These are phyloP conservation scores for Sporothrix luriei DNA, from an alignment of 2,329 filamentous ascomycete species.

Conservation along the genomic window DNA sequence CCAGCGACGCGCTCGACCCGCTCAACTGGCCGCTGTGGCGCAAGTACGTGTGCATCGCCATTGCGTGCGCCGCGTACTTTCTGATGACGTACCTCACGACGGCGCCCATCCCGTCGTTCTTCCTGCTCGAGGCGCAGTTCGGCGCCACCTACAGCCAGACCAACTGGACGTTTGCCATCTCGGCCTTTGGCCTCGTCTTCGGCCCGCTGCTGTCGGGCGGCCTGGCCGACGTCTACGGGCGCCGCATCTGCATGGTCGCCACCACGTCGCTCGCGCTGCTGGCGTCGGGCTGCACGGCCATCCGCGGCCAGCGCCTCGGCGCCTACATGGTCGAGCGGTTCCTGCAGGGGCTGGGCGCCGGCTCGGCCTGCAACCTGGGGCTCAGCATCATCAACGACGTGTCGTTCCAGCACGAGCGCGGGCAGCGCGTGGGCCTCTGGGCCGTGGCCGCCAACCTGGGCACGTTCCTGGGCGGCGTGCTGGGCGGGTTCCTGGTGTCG, in stretches of 20 bases:
- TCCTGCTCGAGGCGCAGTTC: conserved; percentile 52
- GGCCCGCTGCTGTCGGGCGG: conserved; percentile 45
- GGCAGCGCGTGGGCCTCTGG: conserved; percentile 59
- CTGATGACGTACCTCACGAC: conserved; percentile 62
- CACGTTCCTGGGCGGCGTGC: conserved; percentile 44
- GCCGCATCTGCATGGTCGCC: conserved; percentile 53
- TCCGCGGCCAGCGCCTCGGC: conserved; percentile 44
- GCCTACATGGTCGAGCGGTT: conserved; percentile 62
- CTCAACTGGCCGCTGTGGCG: conserved; percentile 54
- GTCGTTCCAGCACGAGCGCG: conserved; percentile 60
- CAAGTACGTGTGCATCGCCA: conserved; percentile 54
- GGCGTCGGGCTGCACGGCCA: conserved; percentile 43
- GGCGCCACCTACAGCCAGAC: conserved; percentile 42
- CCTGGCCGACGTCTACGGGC: conserved; percentile 54
- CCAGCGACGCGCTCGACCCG: conserved; percentile 50
- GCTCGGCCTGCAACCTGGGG: conserved; percentile 57
- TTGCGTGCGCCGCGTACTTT: conserved; percentile 59
- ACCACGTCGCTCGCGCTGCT: conserved; percentile 44
- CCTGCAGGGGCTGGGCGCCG: conserved; percentile 60
- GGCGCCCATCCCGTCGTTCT: conserved; percentile 58
- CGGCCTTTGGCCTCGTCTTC: conserved; percentile 52
- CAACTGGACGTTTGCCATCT: conserved; percentile 49
- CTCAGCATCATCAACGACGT: conserved; percentile 58
- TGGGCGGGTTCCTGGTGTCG: conserved; percentile 57
- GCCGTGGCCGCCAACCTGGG: conserved; percentile 59